phyloP scores from a whole-genome alignment of 345 rosid species.

The Luvunga scandens region DNA sequence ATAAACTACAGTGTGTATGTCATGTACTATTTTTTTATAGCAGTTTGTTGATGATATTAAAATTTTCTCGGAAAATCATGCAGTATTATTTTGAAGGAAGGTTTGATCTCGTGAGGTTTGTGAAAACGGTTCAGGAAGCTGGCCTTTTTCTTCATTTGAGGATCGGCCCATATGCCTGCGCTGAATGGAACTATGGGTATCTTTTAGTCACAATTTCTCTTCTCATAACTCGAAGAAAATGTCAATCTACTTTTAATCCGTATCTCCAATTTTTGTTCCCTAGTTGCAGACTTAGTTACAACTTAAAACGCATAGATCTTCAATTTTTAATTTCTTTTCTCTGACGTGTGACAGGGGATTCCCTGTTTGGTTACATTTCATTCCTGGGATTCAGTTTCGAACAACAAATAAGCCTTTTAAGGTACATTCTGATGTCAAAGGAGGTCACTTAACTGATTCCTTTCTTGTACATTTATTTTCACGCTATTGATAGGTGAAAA shows the following conservation, averaged over 20 bases:
- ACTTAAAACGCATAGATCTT: neutral
- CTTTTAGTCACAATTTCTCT: conserved; percentile 5
- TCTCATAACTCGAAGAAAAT: neutral
- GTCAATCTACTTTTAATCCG: neutral
- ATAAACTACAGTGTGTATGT: neutral
- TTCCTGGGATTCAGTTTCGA: conserved; percentile 68
- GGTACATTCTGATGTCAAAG: conserved; percentile 30
- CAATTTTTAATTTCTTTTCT: conserved; percentile 5
- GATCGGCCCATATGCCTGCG: conserved; percentile 77
- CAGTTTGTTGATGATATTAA: neutral
- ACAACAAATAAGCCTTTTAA: conserved; percentile 46
- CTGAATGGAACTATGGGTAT: conserved; percentile 76
- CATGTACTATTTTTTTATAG: neutral
- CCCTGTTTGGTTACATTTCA: conserved; percentile 71
- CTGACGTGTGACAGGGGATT: conserved; percentile 43
- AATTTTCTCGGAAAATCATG: conserved; percentile 10
- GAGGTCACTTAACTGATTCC: neutral
- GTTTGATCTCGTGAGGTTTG: conserved; percentile 59
- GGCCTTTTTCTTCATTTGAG: conserved; percentile 65
- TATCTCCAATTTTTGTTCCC: neutral
- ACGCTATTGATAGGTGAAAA: too few species aligned
- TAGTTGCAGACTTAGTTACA: neutral
- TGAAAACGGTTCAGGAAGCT: conserved; percentile 57
- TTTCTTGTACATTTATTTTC: neutral
- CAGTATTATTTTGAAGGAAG: conserved; percentile 66